Base-by-base conservation (phyloP, 345 rosid species). In the Cardiospermum halicacabum region DNA sequence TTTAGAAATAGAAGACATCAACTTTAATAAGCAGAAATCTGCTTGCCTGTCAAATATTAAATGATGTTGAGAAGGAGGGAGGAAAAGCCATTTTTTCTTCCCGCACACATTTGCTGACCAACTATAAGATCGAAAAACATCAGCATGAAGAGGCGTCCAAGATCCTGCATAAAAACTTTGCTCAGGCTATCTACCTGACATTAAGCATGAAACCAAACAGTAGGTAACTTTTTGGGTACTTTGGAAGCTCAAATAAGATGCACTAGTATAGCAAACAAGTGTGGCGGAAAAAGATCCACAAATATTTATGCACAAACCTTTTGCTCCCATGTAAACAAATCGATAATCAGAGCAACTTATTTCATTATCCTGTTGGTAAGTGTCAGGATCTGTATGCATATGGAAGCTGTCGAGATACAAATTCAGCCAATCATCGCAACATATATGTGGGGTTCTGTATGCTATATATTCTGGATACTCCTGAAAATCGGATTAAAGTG, bases 41-140 rank as follows among this genome's bases (percentile, higher is more conserved):
- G 24, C 85, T 70, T 74, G 72, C 97, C 97, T 87, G 79, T 91
- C 97, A 72, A 82, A 87, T 50, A 85, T 80, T 71, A 88, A 91
- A 69, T 84, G 83, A 69, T 71, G 53, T 64, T 94, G 99, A 45
- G 77, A 32, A 63, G 92, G 91, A 62, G 95, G 72, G 60, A 88
- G 82, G 62, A 91, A 85, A 66, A 85, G 74, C 97, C 96, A 93
- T 70, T 67, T 80, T 72, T 93, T 93, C 82, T 62, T 85, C 69
- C 98, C 97, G 45, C 97, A 93, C 2, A 87, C 92, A 31, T 91
- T 94, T 5, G 97, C 95, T 56, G 99, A 91, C 97, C 97, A 91
- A 67, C 95, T 94, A 69, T 81, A 91, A 25, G 99, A 91, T 77
- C 96, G 81, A 81, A 91, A 88, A 63, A 93, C 99, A 84, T 93